Conservation (phyloP, 257 asterid species). For the Fraxinus pennsylvanica region DNA sequence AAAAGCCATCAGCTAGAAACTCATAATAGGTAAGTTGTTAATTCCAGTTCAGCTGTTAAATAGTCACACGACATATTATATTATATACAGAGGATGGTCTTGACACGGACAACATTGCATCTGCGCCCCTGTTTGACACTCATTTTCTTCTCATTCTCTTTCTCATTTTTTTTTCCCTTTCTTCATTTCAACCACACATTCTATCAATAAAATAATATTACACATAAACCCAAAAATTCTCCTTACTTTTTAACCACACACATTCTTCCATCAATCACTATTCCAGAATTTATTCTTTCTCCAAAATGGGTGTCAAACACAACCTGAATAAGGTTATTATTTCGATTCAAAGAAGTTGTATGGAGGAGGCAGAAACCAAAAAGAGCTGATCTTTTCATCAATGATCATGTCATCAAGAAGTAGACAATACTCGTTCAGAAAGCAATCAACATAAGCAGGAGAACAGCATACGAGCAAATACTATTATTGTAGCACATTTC, state of each 20-base stretch:
- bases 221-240: no score
- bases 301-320: no score
- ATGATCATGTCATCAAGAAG: constrained; percentile 4
- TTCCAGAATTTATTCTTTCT: no score
- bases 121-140: no score
- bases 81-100: not conserved
- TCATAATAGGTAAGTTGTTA: not conserved
- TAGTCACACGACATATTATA: not conserved
- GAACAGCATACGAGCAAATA: not conserved
- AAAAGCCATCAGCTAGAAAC: not conserved
- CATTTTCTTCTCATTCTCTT: no score
- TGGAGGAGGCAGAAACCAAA: not conserved
- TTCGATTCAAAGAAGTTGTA: not conserved
- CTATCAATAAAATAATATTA: no score
- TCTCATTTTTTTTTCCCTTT: no score
- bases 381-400: constrained; percentile 11
- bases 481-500: not conserved
- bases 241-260: no score
- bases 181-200: no score
- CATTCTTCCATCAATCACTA: no score
- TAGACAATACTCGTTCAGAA: not conserved
- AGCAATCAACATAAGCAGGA: not conserved
- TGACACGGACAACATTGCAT: not conserved
- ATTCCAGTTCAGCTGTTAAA: not conserved
- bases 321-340: not conserved